These are phyloP conservation scores for Leccinellum albellum DNA, from an alignment of 768 basidiomycete species.

Conservation along the genomic window DNA sequence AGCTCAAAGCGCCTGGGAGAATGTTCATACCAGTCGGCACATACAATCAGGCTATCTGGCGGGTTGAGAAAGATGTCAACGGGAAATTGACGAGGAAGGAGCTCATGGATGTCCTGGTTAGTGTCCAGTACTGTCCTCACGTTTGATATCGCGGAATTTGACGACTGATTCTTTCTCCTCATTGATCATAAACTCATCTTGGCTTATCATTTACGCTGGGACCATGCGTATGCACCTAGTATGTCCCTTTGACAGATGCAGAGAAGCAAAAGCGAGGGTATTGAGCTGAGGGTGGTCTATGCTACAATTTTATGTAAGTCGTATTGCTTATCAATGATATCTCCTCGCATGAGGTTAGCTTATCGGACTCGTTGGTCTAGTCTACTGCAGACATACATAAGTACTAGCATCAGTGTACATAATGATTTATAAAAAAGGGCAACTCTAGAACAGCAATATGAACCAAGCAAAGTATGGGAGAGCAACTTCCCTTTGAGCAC, in stretches of 20 bases:
- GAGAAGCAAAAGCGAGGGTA: constrained; percentile 38
- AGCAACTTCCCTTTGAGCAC: neutral
- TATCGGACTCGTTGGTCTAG: too few species aligned
- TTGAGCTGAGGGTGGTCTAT: neutral
- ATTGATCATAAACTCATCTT: neutral
- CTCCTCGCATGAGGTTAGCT: neutral
- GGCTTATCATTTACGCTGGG: neutral
- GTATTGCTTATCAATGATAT: neutral
- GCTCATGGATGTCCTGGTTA: constrained; percentile 80
- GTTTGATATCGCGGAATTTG: constrained; percentile 11
- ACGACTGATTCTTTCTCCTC: constrained; percentile 5
- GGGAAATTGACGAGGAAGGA: constrained; percentile 62
- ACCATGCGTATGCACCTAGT: constrained; percentile 34
- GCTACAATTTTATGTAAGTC: neutral
- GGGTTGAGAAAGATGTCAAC: constrained; percentile 72
- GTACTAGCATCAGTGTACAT: neutral
- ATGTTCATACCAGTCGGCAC: constrained; percentile 94
- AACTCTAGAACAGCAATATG: neutral
- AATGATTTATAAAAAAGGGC: constrained; percentile 16
- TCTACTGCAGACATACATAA: neutral
- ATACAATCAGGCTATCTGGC: constrained; percentile 55
- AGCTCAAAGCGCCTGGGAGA: constrained; percentile 68
- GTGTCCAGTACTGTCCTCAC: constrained; percentile 22
- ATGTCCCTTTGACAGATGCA: constrained; percentile 67
- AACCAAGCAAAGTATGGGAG: neutral